These are phyloP conservation scores for Saturnispora bothae DNA, from an alignment of 805 yeast genomes.

Conservation along the genomic window DNA sequence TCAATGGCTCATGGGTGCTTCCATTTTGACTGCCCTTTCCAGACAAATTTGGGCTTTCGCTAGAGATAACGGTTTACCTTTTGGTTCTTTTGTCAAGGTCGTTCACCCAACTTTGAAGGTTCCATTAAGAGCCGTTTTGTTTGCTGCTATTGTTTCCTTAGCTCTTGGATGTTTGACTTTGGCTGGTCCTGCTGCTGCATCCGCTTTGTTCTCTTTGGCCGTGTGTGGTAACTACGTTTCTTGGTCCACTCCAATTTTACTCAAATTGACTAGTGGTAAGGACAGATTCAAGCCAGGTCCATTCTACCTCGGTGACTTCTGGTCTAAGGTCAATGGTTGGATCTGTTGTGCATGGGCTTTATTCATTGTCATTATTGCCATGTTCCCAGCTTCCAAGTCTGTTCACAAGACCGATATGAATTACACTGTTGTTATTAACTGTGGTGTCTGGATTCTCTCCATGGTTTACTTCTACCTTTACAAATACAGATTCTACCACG, in stretches of 20 bases:
- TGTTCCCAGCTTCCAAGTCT: conserved; percentile 44
- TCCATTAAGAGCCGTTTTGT: conserved; percentile 54
- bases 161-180: conserved; percentile 47
- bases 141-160: conserved; percentile 40
- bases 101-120: conserved; percentile 48
- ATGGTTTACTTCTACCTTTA: conserved; percentile 17
- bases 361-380: conserved; percentile 44
- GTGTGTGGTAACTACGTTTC: conserved; percentile 55
- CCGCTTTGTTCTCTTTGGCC: conserved; percentile 56
- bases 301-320: conserved; percentile 46
- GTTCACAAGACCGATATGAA: conserved; percentile 47
- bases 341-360: conserved; percentile 39
- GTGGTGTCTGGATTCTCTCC: conserved; percentile 30
- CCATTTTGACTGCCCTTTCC: conserved; percentile 58
- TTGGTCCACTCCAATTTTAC: conserved; percentile 51
- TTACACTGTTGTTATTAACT: conserved; percentile 55
- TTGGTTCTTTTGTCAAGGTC: conserved; percentile 42
- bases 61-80: conserved; percentile 60
- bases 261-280: conserved; percentile 40
- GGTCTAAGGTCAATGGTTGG: conserved; percentile 34
- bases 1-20: conserved; percentile 43
- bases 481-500: conserved; percentile 19
- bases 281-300: conserved; percentile 53
- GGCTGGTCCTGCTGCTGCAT: conserved; percentile 50
- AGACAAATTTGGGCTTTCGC: conserved; percentile 59